These are phyloP conservation scores for Tulasnella sp. DNA, from an alignment of 768 basidiomycete genomes.

Conservation along the genomic window DNA sequence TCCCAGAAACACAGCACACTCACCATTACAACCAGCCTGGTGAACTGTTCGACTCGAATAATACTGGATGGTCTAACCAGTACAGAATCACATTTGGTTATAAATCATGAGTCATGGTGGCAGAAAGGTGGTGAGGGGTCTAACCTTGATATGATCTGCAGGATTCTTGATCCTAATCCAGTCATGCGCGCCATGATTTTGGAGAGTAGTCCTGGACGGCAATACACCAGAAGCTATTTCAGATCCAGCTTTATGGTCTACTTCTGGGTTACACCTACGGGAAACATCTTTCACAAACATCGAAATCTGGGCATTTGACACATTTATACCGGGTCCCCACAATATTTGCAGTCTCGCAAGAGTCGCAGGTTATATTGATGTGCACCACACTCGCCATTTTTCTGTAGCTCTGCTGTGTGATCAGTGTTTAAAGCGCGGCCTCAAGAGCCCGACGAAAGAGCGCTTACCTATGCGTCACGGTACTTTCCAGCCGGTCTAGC, in stretches of 20 bases:
- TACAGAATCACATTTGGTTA: not conserved
- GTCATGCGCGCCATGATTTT: conserved; percentile 60
- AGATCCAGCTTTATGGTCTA: not conserved
- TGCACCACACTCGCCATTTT: not conserved
- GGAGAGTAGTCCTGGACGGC: not conserved
- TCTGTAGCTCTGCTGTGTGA: not conserved
- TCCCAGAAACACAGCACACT: not conserved
- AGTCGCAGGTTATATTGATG: not conserved
- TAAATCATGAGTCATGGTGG: not conserved
- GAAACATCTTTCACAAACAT: conserved; percentile 4
- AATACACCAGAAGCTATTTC: not conserved
- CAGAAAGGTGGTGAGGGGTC: not conserved
- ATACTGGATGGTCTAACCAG: not conserved
- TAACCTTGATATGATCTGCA: conserved; percentile 43
- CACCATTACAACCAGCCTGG: conserved; percentile 30
- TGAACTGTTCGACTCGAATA: conserved; percentile 21
- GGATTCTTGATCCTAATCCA: conserved; percentile 59
- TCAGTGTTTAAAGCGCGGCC: not conserved
- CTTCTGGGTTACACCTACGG: not conserved
- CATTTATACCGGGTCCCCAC: conserved; percentile 9
- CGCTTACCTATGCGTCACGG: too few relatives aligned
- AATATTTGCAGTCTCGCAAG: not conserved
- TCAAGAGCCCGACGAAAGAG: not conserved
- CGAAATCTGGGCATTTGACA: conserved; percentile 7
- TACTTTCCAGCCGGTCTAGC: not conserved